Evolutionary conservation across 2,329 filamentous ascomycete genomes (phyloP), one percentile per base, ranked within the genome.

Genomic region (Colletotrichum shisoi): DNA sequence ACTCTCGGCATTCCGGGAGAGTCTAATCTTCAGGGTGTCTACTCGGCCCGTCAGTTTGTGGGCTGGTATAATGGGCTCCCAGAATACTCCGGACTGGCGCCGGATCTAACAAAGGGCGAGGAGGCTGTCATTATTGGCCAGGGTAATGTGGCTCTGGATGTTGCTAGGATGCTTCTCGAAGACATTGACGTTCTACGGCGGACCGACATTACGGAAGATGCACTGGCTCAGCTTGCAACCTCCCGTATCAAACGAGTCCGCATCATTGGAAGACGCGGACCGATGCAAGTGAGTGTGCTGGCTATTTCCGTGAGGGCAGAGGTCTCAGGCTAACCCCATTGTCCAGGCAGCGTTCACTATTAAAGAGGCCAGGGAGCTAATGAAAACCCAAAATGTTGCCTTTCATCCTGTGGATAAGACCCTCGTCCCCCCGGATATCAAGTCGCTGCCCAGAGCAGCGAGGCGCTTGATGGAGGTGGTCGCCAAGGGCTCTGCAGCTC

Each of bases 41-140:
- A 93, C 75, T 97, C 94, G 8, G 95, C 95, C 2, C 87, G 95
- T 34, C 90, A 93, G 45, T 97, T 98, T 76, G 95, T 99, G 1
- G 95, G 94, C 19, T 99, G 95, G 95, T 99, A 99, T 78, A 99
- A 99, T 77, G 95, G 95, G 3, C 84, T 97, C 3, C 95, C 95
- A 0, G 91, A 96, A 72, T 91, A 91, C 74, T 85, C 90, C 21
- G 78, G 85, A 71, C 80, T 97, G 8, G 81, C 85, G n/a, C 91
- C 93, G 0, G 86, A 93, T 74, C 83, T 98, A 31, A 85, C 87
- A 0, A 82, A 83, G 11, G 91, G 91, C 0, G 92, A 97, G 57
- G 89, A 94, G 69, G 95, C 92, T 1, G 87, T 97, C 39, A 85
- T 99, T 54, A 89, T 99, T 70, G 95, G 95, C 2, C 94, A 99